phyloP scores from a whole-genome alignment of 2,329 filamentous ascomycete genomes.

The Colletotrichum tabaci region DNA sequence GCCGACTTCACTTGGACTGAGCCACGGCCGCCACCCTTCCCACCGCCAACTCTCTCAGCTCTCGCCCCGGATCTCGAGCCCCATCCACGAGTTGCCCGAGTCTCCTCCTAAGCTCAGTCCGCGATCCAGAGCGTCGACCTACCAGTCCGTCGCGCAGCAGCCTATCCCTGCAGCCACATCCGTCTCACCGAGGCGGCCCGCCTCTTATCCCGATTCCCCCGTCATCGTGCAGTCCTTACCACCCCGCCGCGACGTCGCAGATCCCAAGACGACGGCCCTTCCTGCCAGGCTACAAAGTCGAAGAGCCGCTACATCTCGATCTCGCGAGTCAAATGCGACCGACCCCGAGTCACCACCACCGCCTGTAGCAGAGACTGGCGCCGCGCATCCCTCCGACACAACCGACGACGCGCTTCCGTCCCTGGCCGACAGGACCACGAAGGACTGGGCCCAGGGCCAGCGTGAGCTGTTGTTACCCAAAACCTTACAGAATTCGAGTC shows the following conservation, averaged over 20 bases:
- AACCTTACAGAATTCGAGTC: slow-evolving; percentile 53
- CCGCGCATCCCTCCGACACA: slow-evolving; percentile 50
- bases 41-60: slow-evolving; percentile 40
- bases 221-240: slow-evolving; percentile 36
- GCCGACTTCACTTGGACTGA: slow-evolving; percentile 23
- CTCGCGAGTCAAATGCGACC: slow-evolving; percentile 54
- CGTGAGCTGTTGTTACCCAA: slow-evolving; percentile 65
- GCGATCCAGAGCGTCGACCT: slow-evolving; percentile 55
- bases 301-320: slow-evolving; percentile 57
- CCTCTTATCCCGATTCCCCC: slow-evolving; percentile 55
- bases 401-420: slow-evolving; percentile 44
- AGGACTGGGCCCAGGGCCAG: slow-evolving; percentile 59
- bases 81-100: slow-evolving; percentile 39
- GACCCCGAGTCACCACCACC: slow-evolving; percentile 49
- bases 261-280: slow-evolving; percentile 47
- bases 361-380: slow-evolving; percentile 49
- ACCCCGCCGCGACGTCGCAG: slow-evolving; percentile 38
- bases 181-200: slow-evolving; percentile 51
- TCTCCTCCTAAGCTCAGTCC: slow-evolving; percentile 43
- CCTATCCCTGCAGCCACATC: slow-evolving; percentile 39
- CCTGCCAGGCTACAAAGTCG: slow-evolving; percentile 53
- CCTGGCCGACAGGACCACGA: slow-evolving; percentile 50
- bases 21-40: slow-evolving; percentile 37
- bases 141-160: slow-evolving; percentile 51
- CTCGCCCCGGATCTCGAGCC: slow-evolving; percentile 43